Base-by-base conservation (phyloP, 257 asterid species). In the Nicotiana obtusifolia region DNA sequence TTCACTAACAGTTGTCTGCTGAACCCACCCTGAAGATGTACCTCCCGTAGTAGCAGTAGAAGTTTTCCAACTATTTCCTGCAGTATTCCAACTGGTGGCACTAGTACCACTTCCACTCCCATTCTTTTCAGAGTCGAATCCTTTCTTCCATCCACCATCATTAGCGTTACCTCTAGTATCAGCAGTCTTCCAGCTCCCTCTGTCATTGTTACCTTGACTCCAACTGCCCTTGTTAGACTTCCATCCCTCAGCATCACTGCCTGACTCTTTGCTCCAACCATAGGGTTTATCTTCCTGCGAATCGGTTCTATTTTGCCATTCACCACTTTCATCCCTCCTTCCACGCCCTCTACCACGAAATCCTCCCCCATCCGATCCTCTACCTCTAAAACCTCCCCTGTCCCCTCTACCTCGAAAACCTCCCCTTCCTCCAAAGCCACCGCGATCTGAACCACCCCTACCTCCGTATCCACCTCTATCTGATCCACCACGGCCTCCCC, bases 361-460 rank as follows among this genome's bases (percentile, higher is more conserved):
- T 31, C 85, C 77, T 11, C 64, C 83, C 33, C 81, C 77, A 10
- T 53, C 83, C 13, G 65, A 81, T 33, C 83, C 66, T 53, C 83
- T 80, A 49, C 83, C 83, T 44, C 77, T 57, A 52, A 44, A 80
- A 71, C 85, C 90, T 44, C 88, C 90, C 80, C 89, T 80, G 86
- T 84, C 91, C 35, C 89, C 92, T 92, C 97, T 89, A 68, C 92
- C 95, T 68, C 93, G 90, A 75, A 84, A 87, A 24, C 87, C 90
- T 26, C 88, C 88, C 83, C 88, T 61, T 0, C 92, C 90, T 11
- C 88, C 86, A 81, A 87, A 88, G 30, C 90, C 87, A 28, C 91
- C 92, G 59, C 90, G 35, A 52, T 84, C 92, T 15, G 85, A 76
- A 60, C 88, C 89, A 56, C 90, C 93, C 78, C 95, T 81, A 60